phyloP scores from a whole-genome alignment of 2,329 filamentous ascomycete genomes.

The Fusarium sp. region DNA sequence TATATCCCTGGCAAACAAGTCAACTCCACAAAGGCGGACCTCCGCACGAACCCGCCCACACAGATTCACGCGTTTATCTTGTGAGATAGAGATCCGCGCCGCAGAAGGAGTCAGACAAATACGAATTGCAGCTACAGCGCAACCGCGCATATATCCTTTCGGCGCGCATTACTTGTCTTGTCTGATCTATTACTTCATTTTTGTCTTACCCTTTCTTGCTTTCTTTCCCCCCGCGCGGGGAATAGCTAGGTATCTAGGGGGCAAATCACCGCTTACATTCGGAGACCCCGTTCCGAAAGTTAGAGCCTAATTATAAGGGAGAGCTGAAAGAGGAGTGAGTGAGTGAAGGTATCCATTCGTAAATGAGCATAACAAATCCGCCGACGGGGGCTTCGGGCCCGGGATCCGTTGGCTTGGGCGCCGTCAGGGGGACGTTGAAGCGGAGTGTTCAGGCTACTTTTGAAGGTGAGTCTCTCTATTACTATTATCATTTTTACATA shows the following conservation, averaged over 20 bases:
- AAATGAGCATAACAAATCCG: conserved; percentile 68
- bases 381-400: conserved; percentile 63
- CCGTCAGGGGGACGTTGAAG: conserved; percentile 59
- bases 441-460: conserved; percentile 70
- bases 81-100: conserved; percentile 29
- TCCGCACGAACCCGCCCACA: conserved; percentile 38
- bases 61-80: conserved; percentile 4
- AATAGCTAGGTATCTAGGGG: background rate
- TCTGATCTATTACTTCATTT: conserved; percentile 7
- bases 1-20: background rate
- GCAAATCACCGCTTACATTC: conserved; percentile 34
- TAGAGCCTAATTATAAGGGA: conserved; percentile 2
- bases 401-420: conserved; percentile 58
- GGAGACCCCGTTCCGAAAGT: conserved; percentile 21
- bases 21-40: conserved; percentile 29
- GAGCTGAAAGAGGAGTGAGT: background rate
- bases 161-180: background rate
- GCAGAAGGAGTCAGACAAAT: conserved; percentile 5
- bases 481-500: background rate
- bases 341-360: background rate
- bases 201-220: background rate
- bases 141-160: conserved; percentile 12
- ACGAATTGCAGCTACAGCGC: background rate
- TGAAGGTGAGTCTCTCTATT: conserved; percentile 62
- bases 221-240: background rate